These are phyloP conservation scores for Trametes gibbosa DNA, from an alignment of 768 basidiomycete species.

Conservation along the genomic window DNA sequence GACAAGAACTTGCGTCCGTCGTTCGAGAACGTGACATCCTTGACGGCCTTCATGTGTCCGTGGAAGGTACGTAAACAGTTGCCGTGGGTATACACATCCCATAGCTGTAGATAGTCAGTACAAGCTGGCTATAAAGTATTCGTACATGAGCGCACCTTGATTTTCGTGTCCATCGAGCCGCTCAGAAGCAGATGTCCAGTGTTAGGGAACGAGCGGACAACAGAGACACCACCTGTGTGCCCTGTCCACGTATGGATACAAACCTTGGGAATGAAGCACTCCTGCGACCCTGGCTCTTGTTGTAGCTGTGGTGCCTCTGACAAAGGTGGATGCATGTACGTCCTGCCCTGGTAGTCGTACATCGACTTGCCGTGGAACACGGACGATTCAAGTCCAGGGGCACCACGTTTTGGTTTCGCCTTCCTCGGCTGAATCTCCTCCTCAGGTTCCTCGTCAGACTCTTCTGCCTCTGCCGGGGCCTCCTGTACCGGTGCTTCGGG, in stretches of 20 bases:
- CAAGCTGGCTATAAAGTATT: background rate
- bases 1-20: slow-evolving; percentile 87
- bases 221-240: slow-evolving; percentile 95
- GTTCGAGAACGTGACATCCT: slow-evolving; percentile 94
- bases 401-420: slow-evolving; percentile 74
- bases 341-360: slow-evolving; percentile 96
- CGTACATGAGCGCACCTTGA: slow-evolving; percentile 62
- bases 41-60: slow-evolving; percentile 94
- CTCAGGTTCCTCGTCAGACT: slow-evolving; percentile 62
- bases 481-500: slow-evolving; percentile 57
- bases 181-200: slow-evolving; percentile 92
- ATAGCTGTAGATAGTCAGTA: slow-evolving; percentile 59
- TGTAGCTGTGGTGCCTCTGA: slow-evolving; percentile 85
- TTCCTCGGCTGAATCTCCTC: slow-evolving; percentile 60
- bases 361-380: slow-evolving; percentile 97
- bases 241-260: slow-evolving; percentile 99
- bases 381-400: slow-evolving; percentile 85
- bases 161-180: slow-evolving; percentile 97
- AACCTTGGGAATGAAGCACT: slow-evolving; percentile 91
- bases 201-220: slow-evolving; percentile 87
- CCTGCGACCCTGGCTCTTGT: slow-evolving; percentile 78
- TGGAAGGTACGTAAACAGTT: slow-evolving; percentile 97
- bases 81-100: slow-evolving; percentile 97
- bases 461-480: slow-evolving; percentile 48
- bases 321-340: slow-evolving; percentile 93